Conservation (phyloP, 2,329 filamentous ascomycete genomes). For the Pseudogymnoascus sp. region DNA sequence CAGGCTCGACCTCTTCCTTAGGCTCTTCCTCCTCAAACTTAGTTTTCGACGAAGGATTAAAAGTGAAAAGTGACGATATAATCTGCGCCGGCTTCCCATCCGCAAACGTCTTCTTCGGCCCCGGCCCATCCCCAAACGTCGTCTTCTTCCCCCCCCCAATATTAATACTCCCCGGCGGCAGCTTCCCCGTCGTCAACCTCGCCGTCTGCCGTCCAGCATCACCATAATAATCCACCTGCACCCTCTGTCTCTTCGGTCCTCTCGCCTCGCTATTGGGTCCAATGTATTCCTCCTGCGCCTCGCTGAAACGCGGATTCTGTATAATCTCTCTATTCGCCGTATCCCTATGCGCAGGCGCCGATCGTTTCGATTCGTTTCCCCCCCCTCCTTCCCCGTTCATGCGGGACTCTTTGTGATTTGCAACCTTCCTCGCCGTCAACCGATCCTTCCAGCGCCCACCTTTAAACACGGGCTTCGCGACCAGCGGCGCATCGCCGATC, state of each 20-base stretch:
- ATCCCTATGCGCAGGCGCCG: not conserved
- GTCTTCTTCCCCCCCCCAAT: constrained; percentile 18
- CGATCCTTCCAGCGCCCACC: constrained; percentile 93
- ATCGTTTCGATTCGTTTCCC: constrained; percentile 22
- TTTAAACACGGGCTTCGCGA: constrained; percentile 58
- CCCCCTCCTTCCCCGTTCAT: constrained; percentile 26
- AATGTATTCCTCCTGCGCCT: constrained; percentile 25
- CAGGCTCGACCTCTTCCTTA: constrained; percentile 41
- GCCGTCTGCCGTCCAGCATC: constrained; percentile 12
- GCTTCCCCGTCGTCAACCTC: constrained; percentile 29
- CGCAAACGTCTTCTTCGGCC: constrained; percentile 22
- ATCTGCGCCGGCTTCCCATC: constrained; percentile 48
- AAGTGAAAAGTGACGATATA: constrained; percentile 86
- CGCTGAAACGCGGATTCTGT: not conserved
- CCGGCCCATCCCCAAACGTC: constrained; percentile 17
- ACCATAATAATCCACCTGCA: constrained; percentile 21
- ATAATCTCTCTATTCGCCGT: constrained; percentile 12
- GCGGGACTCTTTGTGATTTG: constrained; percentile 40
- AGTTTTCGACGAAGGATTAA: constrained; percentile 68
- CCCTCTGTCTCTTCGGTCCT: constrained; percentile 38
- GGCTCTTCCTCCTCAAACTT: constrained; percentile 38
- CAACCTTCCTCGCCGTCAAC: constrained; percentile 65
- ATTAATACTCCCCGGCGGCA: constrained; percentile 29
- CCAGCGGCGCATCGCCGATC: constrained; percentile 57
- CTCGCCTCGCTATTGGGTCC: constrained; percentile 20